Base-by-base conservation (phyloP, 2,329 filamentous ascomycete genomes). In the Elsinoe australis region DNA sequence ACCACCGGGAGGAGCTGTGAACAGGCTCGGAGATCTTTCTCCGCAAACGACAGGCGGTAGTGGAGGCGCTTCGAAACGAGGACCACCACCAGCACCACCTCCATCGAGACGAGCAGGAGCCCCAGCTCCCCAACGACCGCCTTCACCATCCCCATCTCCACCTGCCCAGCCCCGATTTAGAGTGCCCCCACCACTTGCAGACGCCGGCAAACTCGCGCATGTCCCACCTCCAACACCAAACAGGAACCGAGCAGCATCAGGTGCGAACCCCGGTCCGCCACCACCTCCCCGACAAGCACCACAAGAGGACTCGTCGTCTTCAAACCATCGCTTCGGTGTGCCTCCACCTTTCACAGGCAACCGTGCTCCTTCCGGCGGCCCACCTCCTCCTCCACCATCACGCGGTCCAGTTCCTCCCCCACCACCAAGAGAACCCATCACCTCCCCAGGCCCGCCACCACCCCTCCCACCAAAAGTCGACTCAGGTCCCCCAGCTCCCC, bases 151-250 rank as follows among this genome's bases (percentile, higher is more conserved):
- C 70, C 76, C 64, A 64, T 68, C 70, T 29, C 79, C 85, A n/a
- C 76, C 83, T 22, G 83, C 87, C 17, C 76, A 82, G 45, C 79
- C 79, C 6, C 76, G 75, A 57, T 96, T 94, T 69, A 77, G 81
- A 55, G 90, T 87, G 6, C 92, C 92, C 36, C 92, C 92, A 26
- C 86, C 90, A 2, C 68, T 96, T 51, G 80, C 87, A 49, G 89
- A 95, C 64, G 92, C 92, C 50, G 92, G 92, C 29, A 94, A 87
- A 66, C 92, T 80, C 61, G 87, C 84, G 3, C 74, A 82, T 53
- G 69, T 71, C 49, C 65, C 64, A 18, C 71, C 71, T 15, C 61
- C 70, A 9, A 59, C 65, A 24, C 67, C 66, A 18, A 76, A 81
- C 3, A 86, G 87, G 64, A 80, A 79, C 5, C 54, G 62, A 44